A percentile compares a stretch with the other conserved stretches of the same genome.
These are phyloP conservation scores for Eucalyptus regnans DNA, from an alignment of 345 rosid species.

Conservation along the genomic window DNA sequence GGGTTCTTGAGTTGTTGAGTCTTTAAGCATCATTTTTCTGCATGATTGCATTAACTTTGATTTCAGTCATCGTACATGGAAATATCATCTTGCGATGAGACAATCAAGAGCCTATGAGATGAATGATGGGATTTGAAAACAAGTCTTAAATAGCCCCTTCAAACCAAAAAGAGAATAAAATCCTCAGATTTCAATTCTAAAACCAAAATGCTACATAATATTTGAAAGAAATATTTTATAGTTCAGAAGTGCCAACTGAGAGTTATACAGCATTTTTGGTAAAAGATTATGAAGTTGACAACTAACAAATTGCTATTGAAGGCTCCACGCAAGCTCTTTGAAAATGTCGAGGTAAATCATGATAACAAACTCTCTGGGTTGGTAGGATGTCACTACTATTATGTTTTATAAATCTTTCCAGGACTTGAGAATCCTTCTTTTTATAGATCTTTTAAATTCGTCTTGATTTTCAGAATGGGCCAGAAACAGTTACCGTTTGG, in stretches of 20 bases:
- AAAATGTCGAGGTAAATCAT: background rate
- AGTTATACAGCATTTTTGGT: background rate
- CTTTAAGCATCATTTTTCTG: background rate
- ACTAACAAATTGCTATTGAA: background rate
- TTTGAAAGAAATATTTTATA: background rate
- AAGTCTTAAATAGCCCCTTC: background rate
- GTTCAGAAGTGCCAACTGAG: background rate
- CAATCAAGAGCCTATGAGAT: background rate
- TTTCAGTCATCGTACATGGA: background rate
- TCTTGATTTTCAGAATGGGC: background rate
- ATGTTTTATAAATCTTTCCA: background rate
- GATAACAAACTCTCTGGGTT: background rate
- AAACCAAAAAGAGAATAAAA: background rate
- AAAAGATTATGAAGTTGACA: background rate
- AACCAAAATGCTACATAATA: background rate
- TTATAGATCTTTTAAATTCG: background rate
- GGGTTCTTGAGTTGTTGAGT: background rate
- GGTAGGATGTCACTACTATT: background rate
- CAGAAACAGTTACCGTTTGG: background rate
- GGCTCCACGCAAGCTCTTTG: background rate
- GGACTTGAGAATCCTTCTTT: background rate
- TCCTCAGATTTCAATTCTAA: background rate
- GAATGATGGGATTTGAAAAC: background rate
- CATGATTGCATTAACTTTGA: background rate
- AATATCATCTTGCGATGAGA: background rate